Evolutionary conservation across 306 rosid genomes (phyloP), one percentile per base, ranked within the genome.

Genomic region (Cercis canadensis): DNA sequence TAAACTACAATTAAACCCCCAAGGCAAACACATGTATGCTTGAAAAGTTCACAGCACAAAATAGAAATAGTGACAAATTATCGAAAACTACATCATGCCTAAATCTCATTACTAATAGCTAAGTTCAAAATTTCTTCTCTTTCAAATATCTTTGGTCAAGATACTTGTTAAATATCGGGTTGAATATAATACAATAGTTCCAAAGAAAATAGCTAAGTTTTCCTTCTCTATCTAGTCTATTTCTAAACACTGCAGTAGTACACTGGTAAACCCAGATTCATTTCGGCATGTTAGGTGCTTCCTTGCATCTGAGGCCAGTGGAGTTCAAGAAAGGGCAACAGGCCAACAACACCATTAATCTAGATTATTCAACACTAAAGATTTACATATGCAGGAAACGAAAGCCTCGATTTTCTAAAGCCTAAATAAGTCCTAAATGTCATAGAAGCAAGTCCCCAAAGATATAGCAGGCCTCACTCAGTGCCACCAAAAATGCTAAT

Each of bases 281-380:
- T 9, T 60, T 60, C 50, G 4, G 8, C 33, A 17, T 7, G 41
- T 32, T 16, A 58, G 39, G 36, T 15, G 46, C 11, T 36, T 13
- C 73, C 24, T 13, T 21, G 62, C 40, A 67, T 21, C n/a, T 46
- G 40, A 67, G 29, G 49, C 8, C 50, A 67, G n/a, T 53, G 11
- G 18, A 67, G 19, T 53, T 67, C 24, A 53, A 2, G 4, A 36
- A 36, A 19, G 21, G 51, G 21, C 10, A 52, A 40, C 29, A 31
- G 5, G 17, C 39, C 39, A 12, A 50, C 49, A 43, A 11, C 46
- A 5, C 10, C 33, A 49, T 18, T 16, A 32, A 16, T 11, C 59
- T 12, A 7, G 19, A 14, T 51, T 5, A 15, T 13, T 66, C 34
- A 51, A 11, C 17, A 11, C 36, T 4, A 36, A 37, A 19, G 13